Conservation (phyloP, 2,329 filamentous ascomycete species). For the Pseudocercospora macadamiae region DNA sequence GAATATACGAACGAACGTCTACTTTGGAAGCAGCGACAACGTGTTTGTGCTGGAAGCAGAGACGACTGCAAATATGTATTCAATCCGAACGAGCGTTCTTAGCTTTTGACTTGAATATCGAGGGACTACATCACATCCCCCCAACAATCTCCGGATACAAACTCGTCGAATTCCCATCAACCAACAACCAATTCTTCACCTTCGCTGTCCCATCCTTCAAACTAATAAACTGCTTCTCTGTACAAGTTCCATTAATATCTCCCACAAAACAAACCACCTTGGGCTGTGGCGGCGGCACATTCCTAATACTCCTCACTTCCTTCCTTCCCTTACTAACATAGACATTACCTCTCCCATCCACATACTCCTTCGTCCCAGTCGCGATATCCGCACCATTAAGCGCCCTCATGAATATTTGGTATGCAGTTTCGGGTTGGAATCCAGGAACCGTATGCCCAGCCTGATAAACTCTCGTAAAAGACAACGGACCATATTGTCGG, state of each 20-base stretch:
- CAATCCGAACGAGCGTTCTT: too few relatives aligned
- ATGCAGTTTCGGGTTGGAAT: slow-evolving; percentile 53
- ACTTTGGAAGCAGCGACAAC: too few relatives aligned
- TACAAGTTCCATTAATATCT: slow-evolving; percentile 21
- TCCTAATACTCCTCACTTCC: neutral
- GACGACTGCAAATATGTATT: too few relatives aligned
- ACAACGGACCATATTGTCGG: slow-evolving; percentile 36
- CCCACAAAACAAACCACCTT: neutral
- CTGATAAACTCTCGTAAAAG: slow-evolving; percentile 33
- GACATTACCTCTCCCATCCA: neutral
- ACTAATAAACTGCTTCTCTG: slow-evolving; percentile 23
- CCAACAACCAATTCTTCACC: slow-evolving; percentile 26
- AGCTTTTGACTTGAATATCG: too few relatives aligned
- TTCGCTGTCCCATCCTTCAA: slow-evolving; percentile 21
- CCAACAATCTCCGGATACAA: slow-evolving; percentile 23
- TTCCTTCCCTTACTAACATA: neutral
- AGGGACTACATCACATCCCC: neutral
- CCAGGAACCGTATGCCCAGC: slow-evolving; percentile 50
- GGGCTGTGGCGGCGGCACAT: neutral
- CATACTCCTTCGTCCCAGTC: slow-evolving; percentile 36
- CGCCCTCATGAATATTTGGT: slow-evolving; percentile 52
- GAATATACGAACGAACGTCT: too few relatives aligned
- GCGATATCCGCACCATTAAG: slow-evolving; percentile 51
- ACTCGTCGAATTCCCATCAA: slow-evolving; percentile 25
- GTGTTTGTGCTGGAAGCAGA: too few relatives aligned